These are phyloP conservation scores for Colletotrichum sp. DNA, from an alignment of 2,329 filamentous ascomycete species.

Conservation along the genomic window DNA sequence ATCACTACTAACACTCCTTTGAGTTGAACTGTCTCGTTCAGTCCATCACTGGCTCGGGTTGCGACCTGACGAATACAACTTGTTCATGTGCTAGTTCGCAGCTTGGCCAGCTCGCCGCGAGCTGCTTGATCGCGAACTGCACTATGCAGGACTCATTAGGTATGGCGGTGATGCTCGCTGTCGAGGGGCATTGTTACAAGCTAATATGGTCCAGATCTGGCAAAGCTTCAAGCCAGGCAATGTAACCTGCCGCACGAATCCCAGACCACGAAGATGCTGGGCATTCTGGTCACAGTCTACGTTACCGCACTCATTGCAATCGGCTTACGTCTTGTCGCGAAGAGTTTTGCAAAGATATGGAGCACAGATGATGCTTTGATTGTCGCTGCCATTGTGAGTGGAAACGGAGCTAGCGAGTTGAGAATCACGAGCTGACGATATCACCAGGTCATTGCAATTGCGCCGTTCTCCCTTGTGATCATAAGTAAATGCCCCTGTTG, in stretches of 20 bases:
- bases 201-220: background rate
- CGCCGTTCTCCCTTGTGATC: constrained; percentile 3
- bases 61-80: constrained; percentile 18
- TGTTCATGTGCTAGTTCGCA: constrained; percentile 14
- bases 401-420: background rate
- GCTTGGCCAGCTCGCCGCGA: background rate
- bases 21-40: constrained; percentile 11
- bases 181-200: background rate
- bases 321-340: constrained; percentile 1
- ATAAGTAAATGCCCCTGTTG: background rate
- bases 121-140: constrained; percentile 17
- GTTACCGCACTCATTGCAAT: background rate
- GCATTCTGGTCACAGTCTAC: constrained; percentile 4
- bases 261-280: background rate
- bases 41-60: constrained; percentile 5
- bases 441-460: background rate
- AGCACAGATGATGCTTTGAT: constrained; percentile 7
- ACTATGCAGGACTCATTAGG: constrained; percentile 22
- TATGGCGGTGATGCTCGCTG: background rate
- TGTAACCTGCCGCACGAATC: constrained; percentile 19
- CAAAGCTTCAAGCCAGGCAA: constrained; percentile 10
- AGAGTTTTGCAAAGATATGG: constrained; percentile 2
- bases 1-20: background rate
- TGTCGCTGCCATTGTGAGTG: constrained; percentile 1
- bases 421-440: background rate